These are phyloP conservation scores for Fusarium proliferatum DNA, from an alignment of 2,329 filamentous ascomycete genomes.

Conservation along the genomic window DNA sequence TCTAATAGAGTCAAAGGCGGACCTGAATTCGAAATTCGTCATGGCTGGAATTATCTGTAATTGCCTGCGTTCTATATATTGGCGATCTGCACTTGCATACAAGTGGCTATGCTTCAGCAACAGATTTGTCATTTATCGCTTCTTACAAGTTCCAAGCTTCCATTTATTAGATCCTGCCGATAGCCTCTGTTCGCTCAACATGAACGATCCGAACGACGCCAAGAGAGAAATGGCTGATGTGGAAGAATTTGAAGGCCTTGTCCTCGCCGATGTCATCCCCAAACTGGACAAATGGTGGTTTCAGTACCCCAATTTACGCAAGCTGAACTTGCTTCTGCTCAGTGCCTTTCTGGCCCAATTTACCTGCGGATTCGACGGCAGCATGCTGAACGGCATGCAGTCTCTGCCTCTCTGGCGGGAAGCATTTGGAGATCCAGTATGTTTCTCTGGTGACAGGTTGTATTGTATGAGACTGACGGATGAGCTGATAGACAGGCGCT, in stretches of 20 bases:
- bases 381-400: background rate
- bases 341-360: background rate
- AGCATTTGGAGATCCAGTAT: background rate
- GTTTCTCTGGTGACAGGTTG: background rate
- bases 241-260: background rate
- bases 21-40: background rate
- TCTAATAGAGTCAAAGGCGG: background rate
- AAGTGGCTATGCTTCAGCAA: fast-evolving
- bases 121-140: too few relatives aligned
- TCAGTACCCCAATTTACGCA: background rate
- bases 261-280: background rate
- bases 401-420: background rate
- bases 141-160: too few relatives aligned
- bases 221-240: background rate
- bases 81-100: background rate
- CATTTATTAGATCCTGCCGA: too few relatives aligned
- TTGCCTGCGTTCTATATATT: background rate
- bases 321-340: background rate
- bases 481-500: background rate
- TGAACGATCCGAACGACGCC: background rate
- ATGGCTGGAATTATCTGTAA: background rate
- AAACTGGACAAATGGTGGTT: background rate
- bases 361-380: background rate
- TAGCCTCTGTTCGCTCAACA: background rate
- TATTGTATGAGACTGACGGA: background rate